Evolutionary conservation across 768 basidiomycete genomes (phyloP).

Genomic region (Auriscalpium vulgare): DNA sequence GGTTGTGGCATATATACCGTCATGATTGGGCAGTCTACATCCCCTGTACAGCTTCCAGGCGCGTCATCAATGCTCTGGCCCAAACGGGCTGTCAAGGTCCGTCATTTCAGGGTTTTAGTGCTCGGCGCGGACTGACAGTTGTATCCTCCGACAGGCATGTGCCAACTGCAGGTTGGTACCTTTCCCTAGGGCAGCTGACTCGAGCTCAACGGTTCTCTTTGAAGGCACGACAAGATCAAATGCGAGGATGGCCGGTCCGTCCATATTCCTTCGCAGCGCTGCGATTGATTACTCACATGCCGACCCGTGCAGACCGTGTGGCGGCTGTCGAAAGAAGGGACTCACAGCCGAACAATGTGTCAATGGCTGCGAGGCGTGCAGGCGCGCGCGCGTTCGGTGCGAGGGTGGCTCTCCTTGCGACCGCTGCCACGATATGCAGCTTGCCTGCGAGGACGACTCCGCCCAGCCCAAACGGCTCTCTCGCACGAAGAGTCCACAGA

Average conservation of each 20-base stretch:
- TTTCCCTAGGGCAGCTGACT: slow-evolving; percentile 8
- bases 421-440: slow-evolving; percentile 26
- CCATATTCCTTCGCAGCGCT: background rate
- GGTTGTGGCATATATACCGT: background rate
- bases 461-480: background rate
- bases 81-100: slow-evolving; percentile 9
- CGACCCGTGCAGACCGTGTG: slow-evolving; percentile 39
- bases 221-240: slow-evolving; percentile 53
- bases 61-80: background rate
- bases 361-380: slow-evolving; percentile 55
- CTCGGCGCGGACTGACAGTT: background rate
- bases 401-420: slow-evolving; percentile 31
- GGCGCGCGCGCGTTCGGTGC: slow-evolving; percentile 39
- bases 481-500: slow-evolving; percentile 12
- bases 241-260: slow-evolving; percentile 51
- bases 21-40: background rate
- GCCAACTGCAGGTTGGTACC: slow-evolving; percentile 44
- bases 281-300: background rate
- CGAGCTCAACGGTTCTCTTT: background rate
- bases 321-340: slow-evolving; percentile 48
- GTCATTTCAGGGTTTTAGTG: background rate
- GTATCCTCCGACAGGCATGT: slow-evolving; percentile 37
- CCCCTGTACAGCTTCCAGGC: background rate
- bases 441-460: slow-evolving; percentile 42
- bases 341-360: slow-evolving; percentile 44